Base-by-base conservation (phyloP, 2,329 filamentous ascomycete genomes). In the Escovopsis weberi region DNA sequence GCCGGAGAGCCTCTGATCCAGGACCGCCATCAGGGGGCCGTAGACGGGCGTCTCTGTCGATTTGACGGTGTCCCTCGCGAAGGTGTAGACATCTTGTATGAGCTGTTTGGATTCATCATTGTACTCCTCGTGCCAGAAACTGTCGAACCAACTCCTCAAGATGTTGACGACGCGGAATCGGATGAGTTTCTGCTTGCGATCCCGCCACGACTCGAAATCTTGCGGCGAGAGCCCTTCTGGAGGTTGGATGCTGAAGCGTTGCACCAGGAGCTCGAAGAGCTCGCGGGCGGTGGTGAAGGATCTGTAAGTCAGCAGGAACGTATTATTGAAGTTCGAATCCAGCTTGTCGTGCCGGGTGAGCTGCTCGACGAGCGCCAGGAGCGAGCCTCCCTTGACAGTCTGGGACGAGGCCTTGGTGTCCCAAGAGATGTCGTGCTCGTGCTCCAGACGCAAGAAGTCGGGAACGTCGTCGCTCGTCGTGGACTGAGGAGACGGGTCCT, bases 111-210 rank as follows among this genome's bases (percentile, higher is more conserved):
- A 93, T 39, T 85, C 80, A 41, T 89, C 84, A 55, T 80, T 88
- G 48, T 82, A 80, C 39, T 87, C 84, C 58, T 98, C 91, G 87
- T 96, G 95, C 91, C 91, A 98, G 61, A 91, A 96, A 53, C 83
- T 88, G 58, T 96, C 91, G 52, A 98, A 91, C 91, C 91, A 98
- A 62, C 79, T 93, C 71, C 96, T 96, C 39, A 98, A 67, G 49
- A 95, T 96, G 56, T 96, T 98, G 50, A 98, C 87, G 2, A 98
- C 88, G 36, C 91, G 80, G 66, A 98, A 94, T 33, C 91, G 78
- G 47, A 96, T 95, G 5, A 86, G 83, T 57, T 93, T 95, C 60
- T 96, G 91, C 65, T 98, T 98, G 57, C 81, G 80, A 58, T 94
- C 86, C 33, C 84, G 78, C 91, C 91, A 98, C 28, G 75, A 70